Base-by-base conservation (phyloP, 2,329 filamentous ascomycete genomes). In the Xylariaceae sp. region DNA sequence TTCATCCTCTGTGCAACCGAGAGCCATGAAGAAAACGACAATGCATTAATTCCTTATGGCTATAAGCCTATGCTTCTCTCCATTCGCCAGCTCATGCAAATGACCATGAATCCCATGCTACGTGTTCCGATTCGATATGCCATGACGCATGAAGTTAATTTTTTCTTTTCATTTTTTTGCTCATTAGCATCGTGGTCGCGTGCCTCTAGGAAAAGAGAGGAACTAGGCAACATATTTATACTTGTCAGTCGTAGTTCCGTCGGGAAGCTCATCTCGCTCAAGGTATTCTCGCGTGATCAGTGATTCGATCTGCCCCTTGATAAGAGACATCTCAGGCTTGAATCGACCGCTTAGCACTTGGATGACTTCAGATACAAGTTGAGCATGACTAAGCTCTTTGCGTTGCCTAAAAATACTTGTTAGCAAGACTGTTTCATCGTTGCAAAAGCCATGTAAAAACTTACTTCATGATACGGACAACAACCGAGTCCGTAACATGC, bases 381-480 rank as follows among this genome's bases (percentile, higher is more conserved):
- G 76, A 38, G 82, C 75, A 60, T 92, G 87, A 2, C 74, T 67
- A 11, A 87, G 75, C 54, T 83, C 77, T 63, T 90, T 90, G 45
- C 86, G 83, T 70, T 86, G 83, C 64, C 85, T 88, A 54, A 25
- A 44, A 25, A 11, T 14, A 8, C 16, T 21, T 52, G 23, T 47
- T 19, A 42, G 37, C 25, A 27, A 21, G 2, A 16, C 4, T 32
- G 27, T 32, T 25, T 27, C 35, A 6, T 17, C 22, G 17, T 6
- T 34, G 42, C 11, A 20, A 14, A 6, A 6, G 22, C 29, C 20
- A 14, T 11, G 29, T 25, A 16, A 7, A 8, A 20, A 46, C 82
- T 37, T 77, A 90, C 85, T 92, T 92, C 86, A 91, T 91, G 58
- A 90, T 90, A 40, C 87, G 76, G 48, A 91, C 86, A 54, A 92